Evolutionary conservation across 139 green algal genomes (phyloP).

Genomic region (Chlamydomonas sp.): DNA sequence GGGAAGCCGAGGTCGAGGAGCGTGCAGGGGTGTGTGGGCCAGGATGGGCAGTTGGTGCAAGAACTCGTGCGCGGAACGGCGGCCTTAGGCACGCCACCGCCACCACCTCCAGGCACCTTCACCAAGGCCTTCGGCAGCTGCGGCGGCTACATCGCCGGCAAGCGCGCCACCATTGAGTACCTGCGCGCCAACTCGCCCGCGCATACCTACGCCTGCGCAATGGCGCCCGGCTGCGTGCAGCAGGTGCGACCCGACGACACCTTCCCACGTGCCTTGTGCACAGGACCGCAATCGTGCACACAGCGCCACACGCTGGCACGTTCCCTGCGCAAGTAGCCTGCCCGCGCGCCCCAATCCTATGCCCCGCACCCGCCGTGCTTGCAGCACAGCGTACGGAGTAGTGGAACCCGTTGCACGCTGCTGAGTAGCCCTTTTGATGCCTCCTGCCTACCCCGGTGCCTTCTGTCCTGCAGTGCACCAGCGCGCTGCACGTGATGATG

Average conservation of each 20-base stretch:
- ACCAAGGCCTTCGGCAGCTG: constrained; percentile 98
- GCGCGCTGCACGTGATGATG: constrained; percentile 81
- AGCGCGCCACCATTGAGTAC: constrained; percentile 75
- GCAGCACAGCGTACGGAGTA: too few species aligned
- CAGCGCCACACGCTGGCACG: background rate
- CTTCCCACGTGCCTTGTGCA: background rate
- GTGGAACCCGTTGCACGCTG: too few species aligned
- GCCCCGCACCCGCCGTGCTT: too few species aligned
- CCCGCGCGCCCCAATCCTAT: too few species aligned
- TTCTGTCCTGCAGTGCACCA: constrained; percentile 29
- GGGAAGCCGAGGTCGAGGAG: too few species aligned
- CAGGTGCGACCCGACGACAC: constrained; percentile 51
- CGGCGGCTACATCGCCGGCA: constrained; percentile 93
- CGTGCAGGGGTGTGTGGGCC: too few species aligned
- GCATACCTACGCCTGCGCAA: constrained; percentile 87
- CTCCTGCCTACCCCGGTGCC: too few species aligned
- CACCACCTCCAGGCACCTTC: constrained; percentile 85
- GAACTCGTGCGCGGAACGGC: too few species aligned
- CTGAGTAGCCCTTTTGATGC: too few species aligned
- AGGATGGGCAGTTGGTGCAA: too few species aligned
- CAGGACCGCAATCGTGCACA: background rate
- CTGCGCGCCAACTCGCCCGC: constrained; percentile 73
- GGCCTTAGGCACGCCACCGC: too few species aligned
- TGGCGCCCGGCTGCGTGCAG: constrained; percentile 85
- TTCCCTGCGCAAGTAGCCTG: constrained; percentile 55